Percentiles rank a stretch among this genome's conserved stretches.
These are phyloP conservation scores for Plasmodium cynomolgi DNA, from an alignment of 169 alveolate species.

Conservation along the genomic window DNA sequence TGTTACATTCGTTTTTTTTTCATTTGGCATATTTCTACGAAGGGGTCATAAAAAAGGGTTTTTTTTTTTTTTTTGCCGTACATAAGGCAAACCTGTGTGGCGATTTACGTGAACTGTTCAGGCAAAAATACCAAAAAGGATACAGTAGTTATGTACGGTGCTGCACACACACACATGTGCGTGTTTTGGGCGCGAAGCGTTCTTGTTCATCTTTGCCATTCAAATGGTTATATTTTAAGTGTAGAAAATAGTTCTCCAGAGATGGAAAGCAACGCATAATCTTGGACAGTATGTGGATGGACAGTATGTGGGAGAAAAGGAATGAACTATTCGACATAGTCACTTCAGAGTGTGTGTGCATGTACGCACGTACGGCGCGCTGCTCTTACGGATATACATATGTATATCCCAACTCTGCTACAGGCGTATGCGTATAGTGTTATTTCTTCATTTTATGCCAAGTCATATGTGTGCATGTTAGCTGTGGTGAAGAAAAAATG, in stretches of 20 bases:
- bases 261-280: background rate
- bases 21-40: background rate
- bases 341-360: slow-evolving; percentile 6
- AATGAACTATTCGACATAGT: background rate
- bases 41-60: background rate
- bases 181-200: background rate
- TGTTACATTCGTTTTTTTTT: background rate
- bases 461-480: background rate
- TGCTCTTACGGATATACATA: background rate
- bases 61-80: background rate
- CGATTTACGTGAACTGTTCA: background rate
- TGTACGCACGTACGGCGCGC: background rate
- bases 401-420: background rate
- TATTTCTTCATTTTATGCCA: background rate
- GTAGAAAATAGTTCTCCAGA: background rate
- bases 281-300: background rate
- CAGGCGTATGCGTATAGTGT: background rate
- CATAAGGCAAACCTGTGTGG: background rate
- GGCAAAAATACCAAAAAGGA: background rate
- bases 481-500: background rate
- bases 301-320: background rate
- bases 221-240: background rate
- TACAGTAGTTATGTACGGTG: background rate
- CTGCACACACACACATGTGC: background rate
- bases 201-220: background rate